Percentiles rank a stretch among this genome's conserved stretches.
Evolutionary conservation across 1,284 basidiomycete genomes (phyloP).

Genomic region (Moesziomyces parantarcticus): DNA sequence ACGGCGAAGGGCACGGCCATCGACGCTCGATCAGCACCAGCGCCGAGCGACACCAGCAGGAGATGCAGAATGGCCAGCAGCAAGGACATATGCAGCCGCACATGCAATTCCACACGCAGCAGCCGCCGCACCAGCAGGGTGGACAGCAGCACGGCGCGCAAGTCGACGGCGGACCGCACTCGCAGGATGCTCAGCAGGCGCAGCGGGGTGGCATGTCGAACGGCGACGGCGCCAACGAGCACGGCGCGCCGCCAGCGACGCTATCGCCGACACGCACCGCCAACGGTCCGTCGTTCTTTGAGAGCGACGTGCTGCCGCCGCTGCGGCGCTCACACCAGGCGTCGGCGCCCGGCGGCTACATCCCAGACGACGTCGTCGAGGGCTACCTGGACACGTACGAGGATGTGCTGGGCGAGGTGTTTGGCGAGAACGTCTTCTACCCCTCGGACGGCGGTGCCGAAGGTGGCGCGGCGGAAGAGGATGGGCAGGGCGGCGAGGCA

Average conservation of each 20-base stretch:
- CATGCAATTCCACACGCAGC: conserved; percentile 17
- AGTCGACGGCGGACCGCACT: not conserved
- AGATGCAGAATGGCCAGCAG: conserved; percentile 11
- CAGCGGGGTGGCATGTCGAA: not conserved
- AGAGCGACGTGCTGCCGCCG: conserved; percentile 72
- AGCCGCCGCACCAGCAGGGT: conserved; percentile 11
- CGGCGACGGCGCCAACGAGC: conserved; percentile 11
- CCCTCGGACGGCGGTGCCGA: conserved; percentile 15
- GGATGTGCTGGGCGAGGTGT: conserved; percentile 71
- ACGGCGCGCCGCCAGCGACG: conserved; percentile 16
- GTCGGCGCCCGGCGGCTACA: conserved; percentile 69
- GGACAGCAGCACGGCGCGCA: not conserved
- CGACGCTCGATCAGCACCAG: conserved; percentile 54
- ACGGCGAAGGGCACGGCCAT: conserved; percentile 47
- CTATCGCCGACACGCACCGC: conserved; percentile 30
- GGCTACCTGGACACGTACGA: conserved; percentile 73
- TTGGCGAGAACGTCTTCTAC: conserved; percentile 60
- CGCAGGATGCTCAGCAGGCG: not conserved
- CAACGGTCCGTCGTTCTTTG: conserved; percentile 60
- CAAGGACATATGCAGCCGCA: conserved; percentile 1
- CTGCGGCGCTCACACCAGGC: conserved; percentile 63
- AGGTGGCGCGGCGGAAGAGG: not conserved
- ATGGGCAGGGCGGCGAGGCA: conserved; percentile 12
- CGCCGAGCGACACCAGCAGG: conserved; percentile 26
- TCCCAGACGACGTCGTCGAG: conserved; percentile 71